Conservation (phyloP, 495 filamentous ascomycete genomes). For the Aspergillus sparsus region DNA sequence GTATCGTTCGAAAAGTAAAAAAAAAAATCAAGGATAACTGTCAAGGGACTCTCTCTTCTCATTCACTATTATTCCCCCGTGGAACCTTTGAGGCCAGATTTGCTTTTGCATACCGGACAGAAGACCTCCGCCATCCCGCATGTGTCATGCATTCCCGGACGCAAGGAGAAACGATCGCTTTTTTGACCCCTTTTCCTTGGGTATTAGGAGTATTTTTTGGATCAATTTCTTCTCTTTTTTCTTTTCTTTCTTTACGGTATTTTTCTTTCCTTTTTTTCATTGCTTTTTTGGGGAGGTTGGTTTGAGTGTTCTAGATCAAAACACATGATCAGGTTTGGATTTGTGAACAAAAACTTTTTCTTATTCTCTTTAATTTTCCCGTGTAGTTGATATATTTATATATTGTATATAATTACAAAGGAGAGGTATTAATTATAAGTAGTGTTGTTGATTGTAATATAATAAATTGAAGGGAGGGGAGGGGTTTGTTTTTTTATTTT, state of each 20-base stretch:
- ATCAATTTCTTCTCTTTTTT: not conserved
- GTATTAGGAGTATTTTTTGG: not conserved
- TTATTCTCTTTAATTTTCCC: not conserved
- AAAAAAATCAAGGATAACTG: too few relatives aligned
- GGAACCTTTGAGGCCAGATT: not conserved
- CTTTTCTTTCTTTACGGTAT: not conserved
- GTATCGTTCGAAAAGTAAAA: too few relatives aligned
- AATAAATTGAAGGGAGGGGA: too few relatives aligned
- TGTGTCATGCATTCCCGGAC: slow-evolving; percentile 26
- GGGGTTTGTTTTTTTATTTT: too few relatives aligned
- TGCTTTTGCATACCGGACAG: not conserved
- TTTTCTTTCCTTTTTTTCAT: not conserved
- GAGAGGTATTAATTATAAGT: too few relatives aligned
- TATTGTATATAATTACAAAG: too few relatives aligned
- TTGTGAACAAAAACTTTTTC: not conserved
- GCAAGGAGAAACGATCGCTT: slow-evolving; percentile 24
- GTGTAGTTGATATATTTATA: too few relatives aligned
- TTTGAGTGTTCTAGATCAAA: not conserved
- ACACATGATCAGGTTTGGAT: not conserved
- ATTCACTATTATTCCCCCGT: too few relatives aligned
- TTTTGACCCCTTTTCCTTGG: slow-evolving; percentile 15
- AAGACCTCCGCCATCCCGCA: slow-evolving; percentile 14
- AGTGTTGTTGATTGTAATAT: too few relatives aligned
- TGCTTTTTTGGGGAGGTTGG: not conserved
- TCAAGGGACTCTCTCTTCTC: too few relatives aligned